Percentiles rank a stretch among this genome's conserved stretches.
Evolutionary conservation across 805 yeast genomes (phyloP).

Genomic region (Lachancea nothofagi): DNA sequence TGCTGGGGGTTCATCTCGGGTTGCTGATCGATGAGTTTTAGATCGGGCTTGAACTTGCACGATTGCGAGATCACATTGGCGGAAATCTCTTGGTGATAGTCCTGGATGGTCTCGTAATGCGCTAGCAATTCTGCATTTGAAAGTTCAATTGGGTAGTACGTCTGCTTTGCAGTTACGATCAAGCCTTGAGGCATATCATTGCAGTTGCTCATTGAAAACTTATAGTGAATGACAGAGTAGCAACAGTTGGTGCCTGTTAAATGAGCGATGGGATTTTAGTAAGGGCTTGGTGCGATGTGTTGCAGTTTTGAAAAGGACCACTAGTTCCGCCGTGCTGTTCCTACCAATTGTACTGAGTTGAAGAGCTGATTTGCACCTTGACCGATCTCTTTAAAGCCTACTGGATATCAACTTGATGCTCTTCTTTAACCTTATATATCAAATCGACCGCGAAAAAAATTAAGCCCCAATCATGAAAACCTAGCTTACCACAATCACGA

Average conservation of each 20-base stretch:
- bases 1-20: conserved; percentile 76
- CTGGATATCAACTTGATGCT: too few relatives aligned
- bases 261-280: neutral
- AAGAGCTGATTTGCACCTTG: conserved; percentile 6
- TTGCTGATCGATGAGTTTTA: conserved; percentile 71
- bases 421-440: conserved; percentile 7
- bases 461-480: neutral
- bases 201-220: neutral
- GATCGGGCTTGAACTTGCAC: conserved; percentile 44
- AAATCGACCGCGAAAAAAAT: conserved; percentile 8
- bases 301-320: neutral
- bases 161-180: conserved; percentile 39
- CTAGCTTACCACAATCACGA: conserved; percentile 7
- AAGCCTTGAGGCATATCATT: conserved; percentile 24
- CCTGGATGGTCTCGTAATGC: conserved; percentile 43
- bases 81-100: conserved; percentile 50
- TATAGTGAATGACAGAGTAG: conserved; percentile 4
- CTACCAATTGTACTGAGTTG: neutral
- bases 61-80: conserved; percentile 35
- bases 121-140: conserved; percentile 44
- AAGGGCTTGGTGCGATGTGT: neutral
- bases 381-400: conserved; percentile 2
- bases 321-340: neutral
- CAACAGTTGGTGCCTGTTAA: neutral
- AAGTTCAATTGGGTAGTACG: conserved; percentile 45